These are phyloP conservation scores for Dioscorea cayenensis DNA, from an alignment of 116 monocot species.

Conservation along the genomic window DNA sequence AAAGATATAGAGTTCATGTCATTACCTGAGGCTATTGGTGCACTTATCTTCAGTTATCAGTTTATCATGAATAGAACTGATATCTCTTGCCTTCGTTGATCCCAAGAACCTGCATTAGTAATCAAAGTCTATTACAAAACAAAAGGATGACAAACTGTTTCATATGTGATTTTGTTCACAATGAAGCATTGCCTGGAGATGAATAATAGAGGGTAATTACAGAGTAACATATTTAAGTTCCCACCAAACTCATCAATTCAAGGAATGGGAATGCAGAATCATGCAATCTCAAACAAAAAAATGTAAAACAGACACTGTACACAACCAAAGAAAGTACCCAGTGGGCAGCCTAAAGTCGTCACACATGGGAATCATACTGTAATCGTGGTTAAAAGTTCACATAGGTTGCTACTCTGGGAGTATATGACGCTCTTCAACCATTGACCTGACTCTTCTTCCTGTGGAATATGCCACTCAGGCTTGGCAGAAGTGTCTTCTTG, in stretches of 20 bases:
- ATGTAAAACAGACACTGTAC: neutral
- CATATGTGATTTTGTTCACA: neutral
- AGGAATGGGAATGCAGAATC: neutral
- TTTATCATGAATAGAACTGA: neutral
- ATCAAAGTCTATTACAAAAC: neutral
- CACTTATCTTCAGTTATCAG: neutral
- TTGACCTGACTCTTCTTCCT: constrained; percentile 35
- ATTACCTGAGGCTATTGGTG: neutral
- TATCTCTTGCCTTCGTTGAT: neutral
- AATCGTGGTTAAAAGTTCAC: neutral
- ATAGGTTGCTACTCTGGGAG: constrained; percentile 21
- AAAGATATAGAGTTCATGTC: neutral
- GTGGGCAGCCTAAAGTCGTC: neutral
- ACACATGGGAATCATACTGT: neutral
- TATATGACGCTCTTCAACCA: constrained; percentile 20
- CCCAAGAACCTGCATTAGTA: neutral
- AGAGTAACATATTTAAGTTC: neutral
- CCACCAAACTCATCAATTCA: neutral
- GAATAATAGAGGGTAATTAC: neutral
- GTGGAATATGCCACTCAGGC: constrained; percentile 32
- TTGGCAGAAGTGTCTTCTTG: constrained; percentile 28
- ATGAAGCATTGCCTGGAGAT: neutral
- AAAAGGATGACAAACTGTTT: neutral
- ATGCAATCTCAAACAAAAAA: neutral
- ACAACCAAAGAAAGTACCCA: neutral